These are phyloP conservation scores for Ogataea chonburiensis DNA, from an alignment of 805 yeast genomes.

Conservation along the genomic window DNA sequence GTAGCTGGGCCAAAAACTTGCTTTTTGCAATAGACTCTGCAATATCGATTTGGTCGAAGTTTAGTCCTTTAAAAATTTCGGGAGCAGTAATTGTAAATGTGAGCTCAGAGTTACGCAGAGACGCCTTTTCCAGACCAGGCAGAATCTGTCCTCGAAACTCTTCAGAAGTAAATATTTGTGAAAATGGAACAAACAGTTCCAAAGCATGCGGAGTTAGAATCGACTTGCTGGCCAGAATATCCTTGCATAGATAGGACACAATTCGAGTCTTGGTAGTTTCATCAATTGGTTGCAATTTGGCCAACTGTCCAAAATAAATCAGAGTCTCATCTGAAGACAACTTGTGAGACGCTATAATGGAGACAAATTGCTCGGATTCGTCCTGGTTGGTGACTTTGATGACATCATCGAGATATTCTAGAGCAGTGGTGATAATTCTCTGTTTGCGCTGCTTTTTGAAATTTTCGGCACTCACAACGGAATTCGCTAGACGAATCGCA, in stretches of 20 bases:
- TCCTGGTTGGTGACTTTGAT: conserved; percentile 1
- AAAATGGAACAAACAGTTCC: conserved; percentile 18
- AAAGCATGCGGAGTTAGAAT: conserved; percentile 21
- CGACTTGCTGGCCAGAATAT: conserved; percentile 38
- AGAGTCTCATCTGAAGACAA: conserved; percentile 2
- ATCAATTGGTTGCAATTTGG: not conserved
- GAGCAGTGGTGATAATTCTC: conserved; percentile 2
- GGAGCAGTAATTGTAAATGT: conserved; percentile 58
- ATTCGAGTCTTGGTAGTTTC: conserved; percentile 5
- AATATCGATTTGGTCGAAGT: conserved; percentile 39
- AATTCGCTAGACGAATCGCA: conserved; percentile 40
- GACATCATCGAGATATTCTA: conserved; percentile 2
- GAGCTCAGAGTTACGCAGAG: conserved; percentile 74
- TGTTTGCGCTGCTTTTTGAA: not conserved
- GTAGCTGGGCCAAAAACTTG: conserved; percentile 50
- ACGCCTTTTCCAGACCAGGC: conserved; percentile 70
- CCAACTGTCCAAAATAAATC: conserved; percentile 8
- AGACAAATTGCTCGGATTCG: not conserved
- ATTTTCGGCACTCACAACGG: conserved; percentile 23
- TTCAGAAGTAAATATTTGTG: conserved; percentile 8
- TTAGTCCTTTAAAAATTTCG: conserved; percentile 40
- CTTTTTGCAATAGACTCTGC: conserved; percentile 36
- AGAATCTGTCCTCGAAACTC: conserved; percentile 18
- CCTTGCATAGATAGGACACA: conserved; percentile 34
- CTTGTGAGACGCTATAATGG: not conserved